Base-by-base conservation (phyloP, 441 rosid genomes). In the Populus trichocarpa region DNA sequence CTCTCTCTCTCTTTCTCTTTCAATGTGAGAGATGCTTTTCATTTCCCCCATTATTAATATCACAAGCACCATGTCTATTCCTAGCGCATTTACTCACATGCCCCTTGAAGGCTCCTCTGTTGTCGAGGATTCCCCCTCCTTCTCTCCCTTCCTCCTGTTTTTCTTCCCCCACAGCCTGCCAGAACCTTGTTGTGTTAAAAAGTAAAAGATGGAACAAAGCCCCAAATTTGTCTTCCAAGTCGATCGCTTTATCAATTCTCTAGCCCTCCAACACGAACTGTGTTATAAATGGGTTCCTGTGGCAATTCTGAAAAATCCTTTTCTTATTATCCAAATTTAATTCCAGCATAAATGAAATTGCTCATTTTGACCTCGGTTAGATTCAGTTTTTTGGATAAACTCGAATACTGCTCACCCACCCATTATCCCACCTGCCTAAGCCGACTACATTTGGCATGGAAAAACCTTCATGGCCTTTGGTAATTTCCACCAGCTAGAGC, bases 211-310 rank as follows among this genome's bases (percentile, higher is more conserved):
- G 32, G 59, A 72, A 72, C 14, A 35, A 78, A 69, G 22, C 30
- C 80, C 83, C 81, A 28, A 9, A 53, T 78, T 72, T 57, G 70
- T 75, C 75, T 70, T 78, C 57, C 8, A 40, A 28, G 65, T 69
- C 59, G 64, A 64, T 12, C 11, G 11, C 35, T 23, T 16, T 22
- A 59, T 70, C 28, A 72, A 20, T 36, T 46, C n/a, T 50, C 35
- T 5, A 33, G 35, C 35, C 35, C 7, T 3, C 40, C 2, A 2
- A 22, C 11, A 33, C 46, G 14, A 5, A 66, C 5, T 8, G 42
- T 32, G 63, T 0, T 53, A 5, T 20, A 2, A 53, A 53, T 30
- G 8, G 63, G 9, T 6, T 53, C 22, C 63, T 40, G 0, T 4
- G 12, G 22, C 6, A 33, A 33, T 30, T 30, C 32, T 30, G 32